Evolutionary conservation across 2,329 filamentous ascomycete species (phyloP), one percentile per base, ranked within the genome.

Genomic region (Mariannaea elegans): DNA sequence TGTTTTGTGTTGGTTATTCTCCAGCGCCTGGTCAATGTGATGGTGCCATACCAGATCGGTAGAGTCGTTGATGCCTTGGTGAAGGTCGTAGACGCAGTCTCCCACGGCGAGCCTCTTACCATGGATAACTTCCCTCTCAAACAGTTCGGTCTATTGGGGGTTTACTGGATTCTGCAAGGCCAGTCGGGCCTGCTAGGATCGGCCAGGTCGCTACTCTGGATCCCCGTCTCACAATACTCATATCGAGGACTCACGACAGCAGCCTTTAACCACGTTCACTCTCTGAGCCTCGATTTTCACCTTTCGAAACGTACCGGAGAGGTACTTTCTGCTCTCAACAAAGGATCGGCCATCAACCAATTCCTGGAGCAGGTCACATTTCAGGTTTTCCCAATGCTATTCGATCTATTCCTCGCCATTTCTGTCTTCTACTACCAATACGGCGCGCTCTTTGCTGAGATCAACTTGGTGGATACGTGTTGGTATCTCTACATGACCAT

Each of bases 281-380:
- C 90, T 49, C 87, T 99, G 31, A 97, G 94, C 75, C 84, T 98
- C 65, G 95, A 98, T 75, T 99, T 99, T 72, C 95, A 99, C 73
- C 85, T 98, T 3, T 93, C 93, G 51, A 99, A 99, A 79, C 92
- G 94, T 72, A 99, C 95, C 0, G 95, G 95, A 63, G 95, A 99
- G 77, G 93, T 99, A 9, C 81, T 98, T 14, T 98, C 94, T 13
- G 95, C 95, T 1, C 83, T 99, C 65, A 97, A 95, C 80, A 99
- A 99, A 76, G 95, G 95, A 44, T 94, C 90, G 61, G 92, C 94
- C 3, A 97, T 99, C 81, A 98, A 98, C 72, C 93, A 91, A 6
- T 99, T 99, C 75, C 84, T 99, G 56, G 95, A 98, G 77, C 93
- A 97, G 76, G 88, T 97, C 66, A 98, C 94, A 1, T 99, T 99